Evolutionary conservation across 2,329 filamentous ascomycete species (phyloP), one percentile per base, ranked within the genome.

Genomic region (Aspergillus tubingensis): DNA sequence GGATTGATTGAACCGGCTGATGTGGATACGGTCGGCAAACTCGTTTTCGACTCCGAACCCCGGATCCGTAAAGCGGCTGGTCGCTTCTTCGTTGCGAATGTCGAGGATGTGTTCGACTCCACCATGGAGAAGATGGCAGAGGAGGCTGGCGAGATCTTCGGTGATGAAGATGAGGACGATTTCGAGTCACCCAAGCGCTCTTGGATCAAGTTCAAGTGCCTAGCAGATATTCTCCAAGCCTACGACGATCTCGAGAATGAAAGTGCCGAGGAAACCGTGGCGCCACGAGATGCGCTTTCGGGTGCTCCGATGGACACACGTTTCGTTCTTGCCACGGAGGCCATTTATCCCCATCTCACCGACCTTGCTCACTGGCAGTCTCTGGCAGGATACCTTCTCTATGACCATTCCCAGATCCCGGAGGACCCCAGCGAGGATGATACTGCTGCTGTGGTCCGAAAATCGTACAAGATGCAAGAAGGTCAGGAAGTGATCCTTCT

Each of bases 191-290:
- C 93, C 2, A 88, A 90, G 62, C 82, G 87, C 49, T 89, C 90
- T 64, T 99, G 95, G 95, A 86, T 98, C 68, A 92, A 91, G 72
- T 86, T 96, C 72, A 99, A 98, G 77, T 94, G 90, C 66, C 82
- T 99, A 13, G 91, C 90, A 2, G 92, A 96, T 74, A 89, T 91
- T 10, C 82, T 99, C 25, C 85, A 90, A 32, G 85, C 86, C 8
- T 98, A 97, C 70, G 92, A 97, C 72, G 81, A 84, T 5, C 88
- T 91, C 67, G 80, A 82, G 63, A 66, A 70, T 32, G 72, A 77
- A 54, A 60, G 67, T 23, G 53, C 70, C 21, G 63, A 71, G 27
- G 69, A 74, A 8, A 50, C 44, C 4, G 19, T 65, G 19, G 65
- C 69, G 6, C 63, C 72, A 25, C 67, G 75, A 30, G 71, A 71